A percentile compares a stretch with the other conserved stretches of the same genome.
Evolutionary conservation across 495 filamentous ascomycete genomes (phyloP).

Genomic region (Aspergillus olivimuriae): DNA sequence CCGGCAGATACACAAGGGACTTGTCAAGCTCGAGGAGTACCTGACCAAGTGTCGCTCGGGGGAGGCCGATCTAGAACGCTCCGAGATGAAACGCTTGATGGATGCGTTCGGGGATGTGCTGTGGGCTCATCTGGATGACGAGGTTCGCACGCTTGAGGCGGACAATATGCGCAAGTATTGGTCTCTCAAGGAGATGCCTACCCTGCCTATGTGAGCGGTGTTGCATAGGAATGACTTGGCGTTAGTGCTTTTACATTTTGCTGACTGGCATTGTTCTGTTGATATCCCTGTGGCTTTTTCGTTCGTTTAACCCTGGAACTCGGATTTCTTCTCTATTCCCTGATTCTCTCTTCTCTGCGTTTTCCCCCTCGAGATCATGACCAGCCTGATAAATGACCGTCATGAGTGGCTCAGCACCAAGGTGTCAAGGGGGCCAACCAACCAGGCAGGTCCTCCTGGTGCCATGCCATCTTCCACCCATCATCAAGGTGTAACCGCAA

Average conservation of each 20-base stretch:
- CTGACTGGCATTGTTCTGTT: not conserved
- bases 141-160: constrained; percentile 62
- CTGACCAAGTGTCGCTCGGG: constrained; percentile 55
- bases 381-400: too few relatives aligned
- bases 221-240: not conserved
- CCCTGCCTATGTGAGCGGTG: constrained; percentile 55
- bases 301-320: too few relatives aligned
- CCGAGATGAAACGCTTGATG: constrained; percentile 64
- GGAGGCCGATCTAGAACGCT: constrained; percentile 61
- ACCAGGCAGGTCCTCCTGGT: too few relatives aligned
- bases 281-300: too few relatives aligned
- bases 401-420: too few relatives aligned
- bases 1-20: constrained; percentile 68
- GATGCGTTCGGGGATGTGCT: constrained; percentile 60
- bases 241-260: not conserved
- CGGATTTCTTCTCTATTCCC: too few relatives aligned
- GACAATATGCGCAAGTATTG: constrained; percentile 89
- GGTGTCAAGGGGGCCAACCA: too few relatives aligned
- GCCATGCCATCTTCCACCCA: too few relatives aligned
- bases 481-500: not conserved
- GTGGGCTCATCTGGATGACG: constrained; percentile 67
- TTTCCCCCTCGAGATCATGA: too few relatives aligned
- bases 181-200: constrained; percentile 66
- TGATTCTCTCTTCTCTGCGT: too few relatives aligned
- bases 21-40: constrained; percentile 68